Conservation (phyloP, 1,284 basidiomycete species). For the Blastosporella zonata region DNA sequence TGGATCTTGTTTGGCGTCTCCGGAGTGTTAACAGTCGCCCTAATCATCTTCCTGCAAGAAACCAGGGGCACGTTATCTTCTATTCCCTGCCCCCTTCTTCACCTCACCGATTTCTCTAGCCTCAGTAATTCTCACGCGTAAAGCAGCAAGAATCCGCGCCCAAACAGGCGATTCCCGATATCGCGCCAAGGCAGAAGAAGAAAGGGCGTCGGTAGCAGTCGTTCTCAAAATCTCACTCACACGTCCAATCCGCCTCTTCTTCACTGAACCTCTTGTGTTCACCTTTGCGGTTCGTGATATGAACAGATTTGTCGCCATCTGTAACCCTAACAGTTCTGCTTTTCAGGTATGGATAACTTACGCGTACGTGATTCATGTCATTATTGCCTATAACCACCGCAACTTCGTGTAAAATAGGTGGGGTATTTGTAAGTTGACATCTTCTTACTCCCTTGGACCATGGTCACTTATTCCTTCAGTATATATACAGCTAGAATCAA, state of each 20-base stretch:
- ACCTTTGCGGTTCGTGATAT: background rate
- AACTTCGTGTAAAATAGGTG: background rate
- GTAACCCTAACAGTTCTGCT: background rate
- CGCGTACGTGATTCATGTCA: background rate
- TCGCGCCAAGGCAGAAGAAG: background rate
- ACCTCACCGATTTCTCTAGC: background rate
- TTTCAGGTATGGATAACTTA: conserved; percentile 4
- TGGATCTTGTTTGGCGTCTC: conserved; percentile 5
- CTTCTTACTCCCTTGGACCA: background rate
- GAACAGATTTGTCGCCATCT: background rate
- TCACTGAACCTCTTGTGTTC: conserved; percentile 4
- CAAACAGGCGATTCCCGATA: conserved; percentile 1
- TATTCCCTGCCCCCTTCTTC: background rate
- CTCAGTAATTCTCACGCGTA: conserved; percentile 2
- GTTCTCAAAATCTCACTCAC: conserved; percentile 1
- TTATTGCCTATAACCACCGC: background rate
- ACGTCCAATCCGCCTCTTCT: conserved; percentile 2
- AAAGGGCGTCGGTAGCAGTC: background rate
- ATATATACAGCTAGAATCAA: conserved; percentile 4
- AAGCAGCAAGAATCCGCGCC: background rate
- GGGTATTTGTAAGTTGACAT: background rate
- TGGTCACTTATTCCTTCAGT: background rate
- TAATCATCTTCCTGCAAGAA: background rate
- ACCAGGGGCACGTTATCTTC: background rate
- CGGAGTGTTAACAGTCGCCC: conserved; percentile 1